A percentile compares a stretch with the other conserved stretches of the same genome.
Conservation (phyloP, 345 rosid species). For the Moricandia arvensis region DNA sequence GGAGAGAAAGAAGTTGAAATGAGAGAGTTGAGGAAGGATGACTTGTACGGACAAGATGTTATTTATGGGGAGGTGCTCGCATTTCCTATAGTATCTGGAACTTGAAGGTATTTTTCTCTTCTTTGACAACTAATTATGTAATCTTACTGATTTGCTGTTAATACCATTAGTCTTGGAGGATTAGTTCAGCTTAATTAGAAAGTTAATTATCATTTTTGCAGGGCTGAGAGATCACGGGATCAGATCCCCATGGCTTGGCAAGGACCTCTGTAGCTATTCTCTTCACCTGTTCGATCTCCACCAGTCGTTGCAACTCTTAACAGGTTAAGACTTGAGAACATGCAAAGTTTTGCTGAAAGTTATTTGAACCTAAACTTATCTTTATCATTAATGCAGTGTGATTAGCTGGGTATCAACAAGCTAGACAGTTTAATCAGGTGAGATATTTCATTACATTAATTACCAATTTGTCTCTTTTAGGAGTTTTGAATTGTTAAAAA, state of each 20-base stretch:
- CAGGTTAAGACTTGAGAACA: conserved; percentile 37
- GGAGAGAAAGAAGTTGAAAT: conserved; percentile 47
- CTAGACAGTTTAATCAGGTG: conserved; percentile 81
- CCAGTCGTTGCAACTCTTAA: conserved; percentile 81
- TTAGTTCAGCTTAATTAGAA: not conserved
- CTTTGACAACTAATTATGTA: not conserved
- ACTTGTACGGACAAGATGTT: conserved; percentile 70
- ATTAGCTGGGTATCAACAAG: conserved; percentile 82
- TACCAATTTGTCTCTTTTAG: not conserved
- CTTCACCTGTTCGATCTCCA: conserved; percentile 84
- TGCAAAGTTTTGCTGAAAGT: not conserved
- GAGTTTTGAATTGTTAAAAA: too few species aligned
- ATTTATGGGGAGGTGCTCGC: conserved; percentile 61
- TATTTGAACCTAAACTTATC: not conserved
- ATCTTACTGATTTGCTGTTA: not conserved
- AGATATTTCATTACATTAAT: not conserved
- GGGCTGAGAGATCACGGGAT: conserved; percentile 54
- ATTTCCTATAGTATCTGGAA: conserved; percentile 86
- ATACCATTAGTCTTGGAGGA: not conserved
- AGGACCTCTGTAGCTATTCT: conserved; percentile 80
- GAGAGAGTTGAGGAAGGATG: conserved; percentile 39
- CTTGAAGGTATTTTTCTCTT: conserved; percentile 37
- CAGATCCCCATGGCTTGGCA: conserved; percentile 76
- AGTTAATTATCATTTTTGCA: conserved; percentile 9
- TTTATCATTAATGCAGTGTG: conserved; percentile 48